phyloP scores from a whole-genome alignment of 2,329 filamentous ascomycete species.

The Proliferodiscus dingleyae region DNA sequence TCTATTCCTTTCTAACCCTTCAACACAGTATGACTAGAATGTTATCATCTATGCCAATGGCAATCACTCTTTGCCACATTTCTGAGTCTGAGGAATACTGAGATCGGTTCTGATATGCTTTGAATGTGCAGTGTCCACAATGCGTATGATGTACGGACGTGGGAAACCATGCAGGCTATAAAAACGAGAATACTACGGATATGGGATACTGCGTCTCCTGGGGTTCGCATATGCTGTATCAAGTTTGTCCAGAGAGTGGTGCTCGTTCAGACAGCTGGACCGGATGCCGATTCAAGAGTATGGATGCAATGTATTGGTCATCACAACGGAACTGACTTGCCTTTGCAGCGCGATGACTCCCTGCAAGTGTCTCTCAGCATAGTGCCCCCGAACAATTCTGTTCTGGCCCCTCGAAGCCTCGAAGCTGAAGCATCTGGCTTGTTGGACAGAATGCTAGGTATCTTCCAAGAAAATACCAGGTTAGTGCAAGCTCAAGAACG shows the following conservation, averaged over 20 bases:
- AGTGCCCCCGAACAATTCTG: slow-evolving; percentile 75
- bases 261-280: slow-evolving; percentile 81
- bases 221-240: slow-evolving; percentile 88
- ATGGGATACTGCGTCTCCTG: slow-evolving; percentile 75
- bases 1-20: slow-evolving; percentile 10
- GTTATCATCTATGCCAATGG: neutral
- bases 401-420: slow-evolving; percentile 73
- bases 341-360: slow-evolving; percentile 58
- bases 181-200: slow-evolving; percentile 83
- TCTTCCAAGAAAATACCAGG: slow-evolving; percentile 83
- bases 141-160: slow-evolving; percentile 72
- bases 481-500: slow-evolving; percentile 40
- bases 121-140: slow-evolving; percentile 67
- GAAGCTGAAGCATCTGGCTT: slow-evolving; percentile 92
- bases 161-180: slow-evolving; percentile 83
- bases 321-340: slow-evolving; percentile 11
- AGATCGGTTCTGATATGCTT: slow-evolving; percentile 25
- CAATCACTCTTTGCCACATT: neutral
- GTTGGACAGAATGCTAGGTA: slow-evolving; percentile 78
- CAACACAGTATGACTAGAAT: slow-evolving; percentile 3
- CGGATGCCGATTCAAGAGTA: slow-evolving; percentile 78
- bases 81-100: slow-evolving; percentile 1
- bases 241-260: slow-evolving; percentile 96
- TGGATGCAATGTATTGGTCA: slow-evolving; percentile 31
- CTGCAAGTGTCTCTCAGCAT: slow-evolving; percentile 83